phyloP scores from a whole-genome alignment of 2,329 filamentous ascomycete genomes.

The Aureobasidium namibiae region DNA sequence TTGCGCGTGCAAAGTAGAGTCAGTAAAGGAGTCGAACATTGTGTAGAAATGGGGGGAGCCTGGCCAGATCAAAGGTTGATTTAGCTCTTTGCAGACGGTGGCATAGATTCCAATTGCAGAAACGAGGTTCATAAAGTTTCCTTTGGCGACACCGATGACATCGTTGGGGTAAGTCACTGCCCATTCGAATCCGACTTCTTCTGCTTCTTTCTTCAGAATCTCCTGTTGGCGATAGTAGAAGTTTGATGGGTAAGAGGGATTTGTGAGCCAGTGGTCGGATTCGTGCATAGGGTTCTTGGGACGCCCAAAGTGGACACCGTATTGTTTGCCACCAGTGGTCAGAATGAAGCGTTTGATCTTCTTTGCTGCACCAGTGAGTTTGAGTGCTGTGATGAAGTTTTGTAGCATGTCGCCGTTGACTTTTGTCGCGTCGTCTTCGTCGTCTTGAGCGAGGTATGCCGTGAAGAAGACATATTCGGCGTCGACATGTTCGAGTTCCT shows the following conservation, averaged over 20 bases:
- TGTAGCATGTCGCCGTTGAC: conserved; percentile 38
- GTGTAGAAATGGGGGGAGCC: conserved; percentile 25
- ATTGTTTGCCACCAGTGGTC: conserved; percentile 44
- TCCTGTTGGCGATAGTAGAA: conserved; percentile 47
- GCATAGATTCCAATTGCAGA: conserved; percentile 25
- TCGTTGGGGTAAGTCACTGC: conserved; percentile 38
- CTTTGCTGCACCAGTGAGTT: conserved; percentile 33
- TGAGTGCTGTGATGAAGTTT: conserved; percentile 41
- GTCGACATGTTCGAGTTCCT: conserved; percentile 27
- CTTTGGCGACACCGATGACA: conserved; percentile 35
- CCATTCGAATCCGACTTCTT: conserved; percentile 31
- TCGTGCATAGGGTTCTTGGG: conserved; percentile 42
- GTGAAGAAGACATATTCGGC: conserved; percentile 37
- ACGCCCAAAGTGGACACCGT: conserved; percentile 44
- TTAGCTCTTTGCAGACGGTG: conserved; percentile 23
- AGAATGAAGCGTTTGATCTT: conserved; percentile 42
- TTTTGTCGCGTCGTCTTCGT: conserved; percentile 28
- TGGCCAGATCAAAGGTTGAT: conserved; percentile 22
- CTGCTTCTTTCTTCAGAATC: conserved; percentile 30
- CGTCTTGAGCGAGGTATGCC: conserved; percentile 33
- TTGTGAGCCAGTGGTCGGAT: conserved; percentile 37
- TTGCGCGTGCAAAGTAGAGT: conserved; percentile 20
- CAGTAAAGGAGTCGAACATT: conserved; percentile 25
- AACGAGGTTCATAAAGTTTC: conserved; percentile 31
- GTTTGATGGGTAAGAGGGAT: conserved; percentile 32